A percentile compares a stretch with the other conserved stretches of the same genome.
Conservation (phyloP, 768 basidiomycete species). For the Cubamyces lactineus region DNA sequence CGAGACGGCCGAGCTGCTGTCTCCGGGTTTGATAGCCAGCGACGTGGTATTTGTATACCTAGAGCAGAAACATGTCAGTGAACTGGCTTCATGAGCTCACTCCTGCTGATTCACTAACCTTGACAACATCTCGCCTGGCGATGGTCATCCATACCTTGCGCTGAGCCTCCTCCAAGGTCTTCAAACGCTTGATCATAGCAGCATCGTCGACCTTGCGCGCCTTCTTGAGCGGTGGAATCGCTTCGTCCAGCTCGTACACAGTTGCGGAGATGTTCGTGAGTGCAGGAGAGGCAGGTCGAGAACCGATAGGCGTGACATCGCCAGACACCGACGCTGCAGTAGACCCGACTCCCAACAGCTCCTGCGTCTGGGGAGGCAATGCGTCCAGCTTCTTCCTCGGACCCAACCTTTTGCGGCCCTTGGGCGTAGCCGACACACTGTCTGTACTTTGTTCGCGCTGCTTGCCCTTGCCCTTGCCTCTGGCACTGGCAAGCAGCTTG, state of each 20-base stretch:
- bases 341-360: slow-evolving; percentile 51
- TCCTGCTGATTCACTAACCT: slow-evolving; percentile 47
- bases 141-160: slow-evolving; percentile 91
- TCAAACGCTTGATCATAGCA: slow-evolving; percentile 74
- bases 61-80: neutral
- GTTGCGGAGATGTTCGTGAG: slow-evolving; percentile 55
- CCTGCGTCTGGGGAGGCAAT: slow-evolving; percentile 53
- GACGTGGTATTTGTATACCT: slow-evolving; percentile 84
- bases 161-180: slow-evolving; percentile 80
- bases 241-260: slow-evolving; percentile 74
- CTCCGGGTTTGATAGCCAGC: slow-evolving; percentile 67
- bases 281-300: slow-evolving; percentile 71
- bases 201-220: slow-evolving; percentile 78
- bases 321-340: slow-evolving; percentile 59
- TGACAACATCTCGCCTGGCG: slow-evolving; percentile 80
- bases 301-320: slow-evolving; percentile 72
- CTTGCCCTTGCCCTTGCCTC: slow-evolving; percentile 58
- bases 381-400: slow-evolving; percentile 60
- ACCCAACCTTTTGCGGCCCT: slow-evolving; percentile 58
- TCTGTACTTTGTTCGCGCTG: slow-evolving; percentile 63
- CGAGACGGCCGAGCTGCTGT: slow-evolving; percentile 74
- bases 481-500: slow-evolving; percentile 42
- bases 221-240: slow-evolving; percentile 69
- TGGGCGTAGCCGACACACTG: slow-evolving; percentile 56
- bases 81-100: neutral